Conservation (phyloP, 352 stramenopile species). For the Globisporangium alternatum region DNA sequence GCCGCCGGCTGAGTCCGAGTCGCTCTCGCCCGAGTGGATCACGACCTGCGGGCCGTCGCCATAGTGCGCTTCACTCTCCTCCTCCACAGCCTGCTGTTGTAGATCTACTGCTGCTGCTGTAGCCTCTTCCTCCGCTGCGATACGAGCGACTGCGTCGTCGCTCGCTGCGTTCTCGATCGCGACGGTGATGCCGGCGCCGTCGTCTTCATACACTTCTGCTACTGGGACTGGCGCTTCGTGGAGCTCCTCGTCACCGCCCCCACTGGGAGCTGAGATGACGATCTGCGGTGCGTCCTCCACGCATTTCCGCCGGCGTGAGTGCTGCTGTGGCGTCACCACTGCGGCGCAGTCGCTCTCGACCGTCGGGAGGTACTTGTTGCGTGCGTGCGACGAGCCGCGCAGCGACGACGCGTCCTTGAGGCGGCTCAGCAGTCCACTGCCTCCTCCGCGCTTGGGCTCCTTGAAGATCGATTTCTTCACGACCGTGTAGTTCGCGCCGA, state of each 20-base stretch:
- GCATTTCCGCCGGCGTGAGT: neutral
- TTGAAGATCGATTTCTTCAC: conserved; percentile 77
- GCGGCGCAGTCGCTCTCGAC: conserved; percentile 1
- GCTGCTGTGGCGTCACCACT: neutral
- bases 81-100: neutral
- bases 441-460: conserved; percentile 20
- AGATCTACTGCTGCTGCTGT: neutral
- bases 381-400: conserved; percentile 13
- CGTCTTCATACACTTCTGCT: conserved; percentile 10
- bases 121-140: neutral
- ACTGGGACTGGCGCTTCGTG: neutral
- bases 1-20: conserved; percentile 49
- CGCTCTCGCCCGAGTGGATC: conserved; percentile 70
- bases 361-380: conserved; percentile 26
- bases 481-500: conserved; percentile 25
- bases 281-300: conserved; percentile 11
- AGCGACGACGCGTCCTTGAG: conserved; percentile 27
- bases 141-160: neutral
- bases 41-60: conserved; percentile 49
- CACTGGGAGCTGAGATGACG: conserved; percentile 2
- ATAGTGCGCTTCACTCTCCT: conserved; percentile 22
- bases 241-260: neutral
- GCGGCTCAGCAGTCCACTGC: conserved; percentile 27
- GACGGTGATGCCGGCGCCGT: conserved; percentile 52
- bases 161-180: conserved; percentile 26